Evolutionary conservation across 768 basidiomycete species (phyloP), one percentile per base, ranked within the genome.

Genomic region (Trametes gibbosa): DNA sequence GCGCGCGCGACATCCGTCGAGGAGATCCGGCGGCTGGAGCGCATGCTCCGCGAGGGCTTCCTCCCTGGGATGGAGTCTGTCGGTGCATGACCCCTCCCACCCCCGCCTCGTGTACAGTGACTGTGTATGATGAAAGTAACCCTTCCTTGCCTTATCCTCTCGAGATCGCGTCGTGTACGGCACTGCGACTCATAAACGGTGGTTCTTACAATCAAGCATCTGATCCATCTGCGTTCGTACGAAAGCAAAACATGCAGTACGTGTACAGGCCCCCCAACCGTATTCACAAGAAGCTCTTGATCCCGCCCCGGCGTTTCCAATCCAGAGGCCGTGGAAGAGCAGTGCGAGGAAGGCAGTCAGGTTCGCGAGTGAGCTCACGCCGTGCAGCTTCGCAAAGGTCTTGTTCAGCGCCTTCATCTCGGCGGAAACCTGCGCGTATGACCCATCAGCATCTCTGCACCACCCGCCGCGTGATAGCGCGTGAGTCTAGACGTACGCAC

Each of bases 1-100:
- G 88, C 89, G 62, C 87, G 85, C 63, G 94, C 94, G n/a, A 90
- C 87, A 34, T 94, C 90, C 48, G 84, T 92, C 64, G 94, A 96
- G 70, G 93, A 96, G 74, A 86, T 95, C 67, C 82, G 88, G 72
- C 82, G 83, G 68, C 70, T 95, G 64, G 92, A 95, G 74, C 82
- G 90, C 75, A 89, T 84, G 70, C 73, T 94, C 66, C 82, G 84
- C 67, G 92, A 95, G 69, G 93, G 93, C 43, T 92, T 89, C 72
- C 73, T 93, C 73, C 91, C 92, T 49, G 80, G 83, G 58, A 79
- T 87, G 76, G 89, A 90, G 69, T 80, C 84, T 50, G 84, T 91
- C 56, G 89, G 90, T 41, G 90, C 90, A 75, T 92, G 74, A 83
- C 34, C 21, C 29, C 29, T 25, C 3, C 34, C n/a, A n/a, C n/a